phyloP scores from a whole-genome alignment of 208 protist species.

The Naegleria lovaniensis region DNA sequence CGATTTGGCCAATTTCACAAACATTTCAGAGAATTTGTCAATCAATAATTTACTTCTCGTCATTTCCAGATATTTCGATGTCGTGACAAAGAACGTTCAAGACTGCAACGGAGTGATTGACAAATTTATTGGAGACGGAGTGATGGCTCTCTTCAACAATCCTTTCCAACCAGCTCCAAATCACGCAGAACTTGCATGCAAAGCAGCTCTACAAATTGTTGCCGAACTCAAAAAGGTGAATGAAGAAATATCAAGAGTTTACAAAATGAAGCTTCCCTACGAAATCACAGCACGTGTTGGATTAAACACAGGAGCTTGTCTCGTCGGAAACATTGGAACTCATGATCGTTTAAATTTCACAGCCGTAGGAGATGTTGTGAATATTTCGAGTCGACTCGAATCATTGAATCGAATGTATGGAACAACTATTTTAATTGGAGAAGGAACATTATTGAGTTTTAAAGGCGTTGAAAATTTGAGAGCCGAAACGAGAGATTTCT shows the following conservation, averaged over 20 bases:
- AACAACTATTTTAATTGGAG: not conserved
- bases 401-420: constrained; percentile 14
- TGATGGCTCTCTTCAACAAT: constrained; percentile 22
- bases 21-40: not conserved
- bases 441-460: not conserved
- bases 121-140: constrained; percentile 24
- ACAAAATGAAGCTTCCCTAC: not conserved
- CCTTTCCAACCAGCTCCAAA: not conserved
- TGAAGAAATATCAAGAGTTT: not conserved
- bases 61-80: not conserved
- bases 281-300: not conserved
- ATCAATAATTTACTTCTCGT: not conserved
- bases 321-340: constrained; percentile 6
- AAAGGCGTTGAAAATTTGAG: not conserved
- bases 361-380: constrained; percentile 35
- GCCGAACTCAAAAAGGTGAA: not conserved
- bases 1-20: constrained; percentile 19
- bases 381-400: constrained; percentile 1
- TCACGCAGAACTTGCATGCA: constrained; percentile 11
- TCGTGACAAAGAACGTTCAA: not conserved
- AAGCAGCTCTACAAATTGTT: not conserved
- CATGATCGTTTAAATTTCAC: not conserved
- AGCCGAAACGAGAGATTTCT: not conserved
- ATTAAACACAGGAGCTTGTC: constrained; percentile 8
- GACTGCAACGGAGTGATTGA: constrained; percentile 12